Evolutionary conservation across 768 basidiomycete species (phyloP).

Genomic region (Suillus tomentosus): DNA sequence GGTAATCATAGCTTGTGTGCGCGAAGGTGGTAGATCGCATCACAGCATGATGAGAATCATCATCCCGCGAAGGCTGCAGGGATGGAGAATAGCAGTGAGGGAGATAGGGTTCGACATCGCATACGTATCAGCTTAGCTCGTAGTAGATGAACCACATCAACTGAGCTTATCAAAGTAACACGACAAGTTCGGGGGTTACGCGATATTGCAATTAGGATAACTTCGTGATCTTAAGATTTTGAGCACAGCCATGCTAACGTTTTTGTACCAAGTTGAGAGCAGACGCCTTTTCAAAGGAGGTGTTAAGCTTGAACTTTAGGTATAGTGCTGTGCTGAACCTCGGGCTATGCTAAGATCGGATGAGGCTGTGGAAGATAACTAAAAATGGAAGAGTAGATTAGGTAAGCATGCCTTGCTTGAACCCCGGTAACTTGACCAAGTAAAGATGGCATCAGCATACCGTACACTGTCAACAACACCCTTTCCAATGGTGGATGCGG

Average conservation of each 20-base stretch:
- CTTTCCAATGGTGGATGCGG: neutral
- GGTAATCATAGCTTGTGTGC: too few relatives aligned
- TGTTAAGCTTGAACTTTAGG: too few relatives aligned
- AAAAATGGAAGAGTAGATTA: neutral
- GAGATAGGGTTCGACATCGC: neutral
- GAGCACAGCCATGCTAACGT: neutral
- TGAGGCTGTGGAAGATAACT: neutral
- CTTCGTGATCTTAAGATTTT: neutral
- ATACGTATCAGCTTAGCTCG: conserved; percentile 3
- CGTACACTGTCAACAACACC: neutral
- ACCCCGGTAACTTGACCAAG: neutral
- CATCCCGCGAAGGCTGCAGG: neutral
- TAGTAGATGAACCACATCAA: neutral
- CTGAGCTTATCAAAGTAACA: conserved; percentile 8
- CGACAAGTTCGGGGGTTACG: conserved; percentile 6
- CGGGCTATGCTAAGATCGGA: neutral
- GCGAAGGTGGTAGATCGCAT: neutral
- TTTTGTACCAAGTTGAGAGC: too few relatives aligned
- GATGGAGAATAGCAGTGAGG: neutral
- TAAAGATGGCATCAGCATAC: neutral
- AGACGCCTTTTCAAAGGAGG: too few relatives aligned
- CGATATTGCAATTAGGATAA: neutral
- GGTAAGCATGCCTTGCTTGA: neutral
- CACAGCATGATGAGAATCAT: neutral
- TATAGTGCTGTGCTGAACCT: neutral